phyloP scores from a whole-genome alignment of 768 basidiomycete genomes.

The Tricholoma saponaceum region DNA sequence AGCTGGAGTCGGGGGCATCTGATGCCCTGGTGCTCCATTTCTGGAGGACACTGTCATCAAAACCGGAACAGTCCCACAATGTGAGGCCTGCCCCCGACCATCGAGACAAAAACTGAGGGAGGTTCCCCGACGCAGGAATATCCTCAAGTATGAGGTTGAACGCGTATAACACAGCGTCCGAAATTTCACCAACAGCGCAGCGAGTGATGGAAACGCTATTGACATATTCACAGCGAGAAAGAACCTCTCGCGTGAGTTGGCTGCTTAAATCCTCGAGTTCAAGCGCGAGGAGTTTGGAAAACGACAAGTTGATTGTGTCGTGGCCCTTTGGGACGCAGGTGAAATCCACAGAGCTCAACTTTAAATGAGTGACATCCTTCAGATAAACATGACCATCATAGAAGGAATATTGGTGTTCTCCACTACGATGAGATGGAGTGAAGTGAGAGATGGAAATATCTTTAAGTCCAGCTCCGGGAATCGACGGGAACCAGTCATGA shows the following conservation, averaged over 20 bases:
- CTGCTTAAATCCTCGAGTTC: background rate
- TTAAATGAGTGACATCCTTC: background rate
- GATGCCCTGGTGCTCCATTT: background rate
- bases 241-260: background rate
- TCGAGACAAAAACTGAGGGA: background rate
- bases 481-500: background rate
- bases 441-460: conserved; percentile 7
- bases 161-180: background rate
- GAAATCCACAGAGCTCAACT: background rate
- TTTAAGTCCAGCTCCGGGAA: background rate
- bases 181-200: background rate
- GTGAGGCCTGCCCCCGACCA: background rate
- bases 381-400: background rate
- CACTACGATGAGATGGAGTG: background rate
- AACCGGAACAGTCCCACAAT: background rate
- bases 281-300: background rate
- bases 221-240: background rate
- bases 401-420: background rate
- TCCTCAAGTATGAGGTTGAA: background rate
- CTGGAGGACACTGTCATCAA: background rate
- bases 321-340: background rate
- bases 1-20: too few relatives aligned
- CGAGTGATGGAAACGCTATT: background rate
- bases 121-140: background rate
- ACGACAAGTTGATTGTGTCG: background rate